Percentiles rank a stretch among this genome's conserved stretches.
Evolutionary conservation across 2,329 filamentous ascomycete species (phyloP).

Genomic region (Grosmannia serpens): DNA sequence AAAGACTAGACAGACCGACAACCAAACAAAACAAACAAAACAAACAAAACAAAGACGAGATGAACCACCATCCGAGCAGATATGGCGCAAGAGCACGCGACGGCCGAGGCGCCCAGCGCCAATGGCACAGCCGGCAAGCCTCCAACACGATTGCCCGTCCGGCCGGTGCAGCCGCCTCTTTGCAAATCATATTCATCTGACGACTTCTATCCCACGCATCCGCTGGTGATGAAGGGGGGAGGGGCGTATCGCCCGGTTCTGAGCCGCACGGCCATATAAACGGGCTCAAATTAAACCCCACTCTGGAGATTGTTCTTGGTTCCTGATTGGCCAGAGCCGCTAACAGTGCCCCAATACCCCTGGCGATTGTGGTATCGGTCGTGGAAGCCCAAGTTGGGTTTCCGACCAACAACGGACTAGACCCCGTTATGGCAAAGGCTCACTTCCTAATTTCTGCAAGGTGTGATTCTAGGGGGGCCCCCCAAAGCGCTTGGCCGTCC

Average conservation of each 20-base stretch:
- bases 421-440: not conserved
- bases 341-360: not conserved
- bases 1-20: not conserved
- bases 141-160: not conserved
- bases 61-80: not conserved
- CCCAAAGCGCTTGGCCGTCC: not conserved
- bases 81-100: not conserved
- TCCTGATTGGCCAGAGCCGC: not conserved
- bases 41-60: not conserved
- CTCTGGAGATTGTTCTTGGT: not conserved
- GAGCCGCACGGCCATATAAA: not conserved
- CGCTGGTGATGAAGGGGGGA: not conserved
- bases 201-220: not conserved
- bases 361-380: not conserved
- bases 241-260: not conserved
- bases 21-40: not conserved
- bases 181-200: not conserved
- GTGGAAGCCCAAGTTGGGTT: not conserved
- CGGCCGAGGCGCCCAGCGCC: not conserved
- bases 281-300: not conserved
- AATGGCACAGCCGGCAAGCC: not conserved
- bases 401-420: not conserved
- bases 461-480: not conserved
- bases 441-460: not conserved
- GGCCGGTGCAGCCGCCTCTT: not conserved